Conservation (phyloP, 176 grass and related monocot species). For the Chloris gayana region DNA sequence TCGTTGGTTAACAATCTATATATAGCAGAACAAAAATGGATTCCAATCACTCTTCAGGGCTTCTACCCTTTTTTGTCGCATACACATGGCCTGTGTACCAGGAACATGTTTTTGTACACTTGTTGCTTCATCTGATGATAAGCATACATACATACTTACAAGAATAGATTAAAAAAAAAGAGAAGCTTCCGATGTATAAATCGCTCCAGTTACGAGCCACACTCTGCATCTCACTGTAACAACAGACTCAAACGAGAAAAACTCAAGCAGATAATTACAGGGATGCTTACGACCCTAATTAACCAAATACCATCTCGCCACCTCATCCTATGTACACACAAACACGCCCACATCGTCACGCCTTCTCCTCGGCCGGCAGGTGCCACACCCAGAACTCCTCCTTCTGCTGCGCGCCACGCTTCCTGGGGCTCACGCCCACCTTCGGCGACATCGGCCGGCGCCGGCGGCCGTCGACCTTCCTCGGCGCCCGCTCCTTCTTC, state of each 20-base stretch:
- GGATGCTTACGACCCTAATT: slow-evolving; percentile 48
- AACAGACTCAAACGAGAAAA: not conserved
- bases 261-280: slow-evolving; percentile 27
- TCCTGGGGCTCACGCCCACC: slow-evolving; percentile 35
- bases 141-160: not conserved
- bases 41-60: not conserved
- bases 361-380: slow-evolving; percentile 46
- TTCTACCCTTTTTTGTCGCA: not conserved
- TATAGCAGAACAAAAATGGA: not conserved
- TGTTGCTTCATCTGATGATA: slow-evolving; percentile 6
- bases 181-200: not conserved
- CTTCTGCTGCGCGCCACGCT: slow-evolving; percentile 23
- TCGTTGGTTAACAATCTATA: not conserved
- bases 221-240: slow-evolving; percentile 59
- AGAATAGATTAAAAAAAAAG: not conserved
- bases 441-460: slow-evolving; percentile 45
- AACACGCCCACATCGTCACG: not conserved
- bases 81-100: not conserved
- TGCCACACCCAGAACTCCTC: slow-evolving; percentile 71
- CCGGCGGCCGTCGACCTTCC: slow-evolving; percentile 39
- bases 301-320: not conserved
- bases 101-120: not conserved
- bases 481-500: slow-evolving; percentile 43
- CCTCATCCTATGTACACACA: slow-evolving; percentile 14
- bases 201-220: slow-evolving; percentile 39